Conservation (phyloP, 352 stramenopile species). For the Pythium folliculosum region DNA sequence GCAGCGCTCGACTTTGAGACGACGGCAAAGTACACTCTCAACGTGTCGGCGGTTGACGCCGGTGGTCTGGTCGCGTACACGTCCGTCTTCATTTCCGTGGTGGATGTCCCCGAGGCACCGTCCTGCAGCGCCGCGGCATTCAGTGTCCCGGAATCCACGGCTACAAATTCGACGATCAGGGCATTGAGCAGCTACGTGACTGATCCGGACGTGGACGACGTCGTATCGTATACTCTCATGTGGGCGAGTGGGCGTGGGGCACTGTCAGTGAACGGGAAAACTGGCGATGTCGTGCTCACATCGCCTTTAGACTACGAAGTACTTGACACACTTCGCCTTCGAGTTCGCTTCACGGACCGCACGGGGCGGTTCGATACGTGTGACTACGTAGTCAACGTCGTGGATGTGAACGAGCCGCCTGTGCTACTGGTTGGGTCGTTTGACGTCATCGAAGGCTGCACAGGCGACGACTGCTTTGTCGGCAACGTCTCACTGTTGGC, state of each 20-base stretch:
- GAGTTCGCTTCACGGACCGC: slow-evolving; percentile 46
- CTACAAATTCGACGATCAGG: slow-evolving; percentile 16
- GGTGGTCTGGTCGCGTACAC: slow-evolving; percentile 37
- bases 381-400: slow-evolving; percentile 45
- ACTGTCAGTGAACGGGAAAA: slow-evolving; percentile 6
- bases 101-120: slow-evolving; percentile 47
- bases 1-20: slow-evolving; percentile 48
- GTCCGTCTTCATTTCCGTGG: slow-evolving; percentile 33
- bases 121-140: slow-evolving; percentile 34
- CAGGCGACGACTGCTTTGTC: slow-evolving; percentile 41
- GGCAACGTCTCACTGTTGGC: slow-evolving; percentile 41
- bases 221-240: slow-evolving; percentile 17
- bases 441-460: slow-evolving; percentile 51
- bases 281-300: slow-evolving; percentile 29
- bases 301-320: slow-evolving; percentile 46
- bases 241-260: slow-evolving; percentile 25
- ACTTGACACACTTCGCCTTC: slow-evolving; percentile 37
- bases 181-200: slow-evolving; percentile 14
- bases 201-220: slow-evolving; percentile 29
- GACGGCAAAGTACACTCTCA: slow-evolving; percentile 36
- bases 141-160: slow-evolving; percentile 30
- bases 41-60: slow-evolving; percentile 41
- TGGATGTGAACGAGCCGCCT: slow-evolving; percentile 48
- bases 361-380: slow-evolving; percentile 41
- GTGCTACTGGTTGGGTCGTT: slow-evolving; percentile 43